Evolutionary conservation across 306 rosid genomes (phyloP), one percentile per base, ranked within the genome.

Genomic region (Prunus mira): DNA sequence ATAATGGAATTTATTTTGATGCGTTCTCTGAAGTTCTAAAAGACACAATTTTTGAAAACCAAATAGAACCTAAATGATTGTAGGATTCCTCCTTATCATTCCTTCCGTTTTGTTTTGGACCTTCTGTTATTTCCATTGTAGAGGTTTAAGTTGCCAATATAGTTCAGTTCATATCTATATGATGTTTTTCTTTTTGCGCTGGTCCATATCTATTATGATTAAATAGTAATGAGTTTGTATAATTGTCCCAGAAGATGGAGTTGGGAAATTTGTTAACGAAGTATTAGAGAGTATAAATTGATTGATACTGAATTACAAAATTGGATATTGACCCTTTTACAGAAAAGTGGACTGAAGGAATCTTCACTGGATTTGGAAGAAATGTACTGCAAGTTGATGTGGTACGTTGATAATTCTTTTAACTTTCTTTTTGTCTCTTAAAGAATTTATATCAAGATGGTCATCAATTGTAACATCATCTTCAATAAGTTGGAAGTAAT

Each of bases 371-470:
- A 77, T 78, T 84, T 87, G 64, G 91, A 83, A 73, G 87, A 82
- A 75, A 78, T 92, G 78, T 89, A 65, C 72, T 78, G 72, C 87
- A 83, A 79, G 71, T 86, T 86, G 61, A 84, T 56, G 74, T 24
- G 91, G 98, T 92, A 82, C 73, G 86, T 43, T 75, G 47, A 72
- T 24, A 49, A 62, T 8, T 34, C 25, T 5, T 54, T 24, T 74
- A 69, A 28, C 30, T 79, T 66, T 25, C 45, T 18, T 65, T 30
- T 75, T 3, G 56, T 30, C 6, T 22, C 32, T 46, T 24, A 22
- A 14, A 24, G 20, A 67, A 46, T 46, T 46, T 32, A 52, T 1
- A n/a, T 11, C n/a, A 12, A n/a, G 20, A 32, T 3, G 46, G 11
- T 72, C 24, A 57, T 19, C 66, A 22, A 58, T 22, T 41, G 67